These are phyloP conservation scores for Suillus lakei DNA, from an alignment of 768 basidiomycete genomes.

Conservation along the genomic window DNA sequence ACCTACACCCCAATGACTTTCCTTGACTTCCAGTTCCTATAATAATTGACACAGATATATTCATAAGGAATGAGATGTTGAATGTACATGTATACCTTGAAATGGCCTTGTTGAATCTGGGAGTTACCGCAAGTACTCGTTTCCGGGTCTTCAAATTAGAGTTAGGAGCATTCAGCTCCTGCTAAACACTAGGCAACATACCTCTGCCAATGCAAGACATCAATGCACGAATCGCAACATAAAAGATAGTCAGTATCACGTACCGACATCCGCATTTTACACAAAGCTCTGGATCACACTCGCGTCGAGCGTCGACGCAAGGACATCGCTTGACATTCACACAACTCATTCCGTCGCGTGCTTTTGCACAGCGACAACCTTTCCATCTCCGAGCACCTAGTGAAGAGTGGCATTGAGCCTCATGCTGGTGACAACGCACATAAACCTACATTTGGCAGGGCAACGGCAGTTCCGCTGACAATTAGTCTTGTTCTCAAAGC, in stretches of 20 bases:
- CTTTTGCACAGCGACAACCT: constrained; percentile 57
- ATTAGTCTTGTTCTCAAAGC: constrained; percentile 52
- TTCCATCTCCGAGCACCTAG: constrained; percentile 58
- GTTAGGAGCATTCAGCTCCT: neutral
- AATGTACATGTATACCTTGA: constrained; percentile 46
- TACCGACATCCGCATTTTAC: constrained; percentile 53
- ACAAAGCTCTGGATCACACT: constrained; percentile 76
- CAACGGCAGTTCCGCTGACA: constrained; percentile 66
- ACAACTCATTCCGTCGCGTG: constrained; percentile 34
- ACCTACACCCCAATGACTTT: constrained; percentile 57
- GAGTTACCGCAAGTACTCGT: constrained; percentile 50
- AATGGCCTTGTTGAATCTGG: constrained; percentile 48
- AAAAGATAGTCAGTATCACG: constrained; percentile 19
- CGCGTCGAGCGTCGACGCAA: constrained; percentile 54
- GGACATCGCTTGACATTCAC: constrained; percentile 48
- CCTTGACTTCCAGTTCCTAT: constrained; percentile 48
- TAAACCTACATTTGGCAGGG: constrained; percentile 47
- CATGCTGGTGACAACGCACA: neutral
- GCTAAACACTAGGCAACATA: constrained; percentile 11
- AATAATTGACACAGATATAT: neutral
- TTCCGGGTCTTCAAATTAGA: constrained; percentile 29
- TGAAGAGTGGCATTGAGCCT: neutral
- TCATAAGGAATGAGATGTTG: neutral
- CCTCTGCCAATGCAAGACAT: constrained; percentile 22
- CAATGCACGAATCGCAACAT: neutral